phyloP scores from a whole-genome alignment of 176 grass and related monocot species.

The Oryza coarctata region DNA sequence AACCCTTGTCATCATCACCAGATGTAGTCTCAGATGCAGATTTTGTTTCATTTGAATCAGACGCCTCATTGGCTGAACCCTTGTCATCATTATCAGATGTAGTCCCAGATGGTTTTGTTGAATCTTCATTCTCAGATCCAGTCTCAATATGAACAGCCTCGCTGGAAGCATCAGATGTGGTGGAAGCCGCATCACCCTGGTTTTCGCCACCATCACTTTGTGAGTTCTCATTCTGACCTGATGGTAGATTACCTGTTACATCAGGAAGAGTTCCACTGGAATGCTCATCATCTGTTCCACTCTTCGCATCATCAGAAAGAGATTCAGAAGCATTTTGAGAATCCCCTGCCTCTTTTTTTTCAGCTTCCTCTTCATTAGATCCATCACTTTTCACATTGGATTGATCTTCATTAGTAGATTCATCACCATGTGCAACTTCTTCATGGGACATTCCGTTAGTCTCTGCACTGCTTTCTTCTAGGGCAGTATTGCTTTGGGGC shows the following conservation, averaged over 20 bases:
- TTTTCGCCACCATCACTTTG: conserved; percentile 35
- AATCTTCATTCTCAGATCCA: conserved; percentile 40
- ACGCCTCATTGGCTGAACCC: conserved; percentile 9
- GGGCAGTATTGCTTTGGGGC: conserved; percentile 15
- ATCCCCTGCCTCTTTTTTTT: conserved; percentile 35
- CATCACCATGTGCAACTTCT: conserved; percentile 35
- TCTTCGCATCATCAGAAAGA: conserved; percentile 17
- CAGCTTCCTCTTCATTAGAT: conserved; percentile 36
- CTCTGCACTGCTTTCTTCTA: conserved; percentile 41
- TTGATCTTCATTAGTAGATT: conserved; percentile 27
- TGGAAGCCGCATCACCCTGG: conserved; percentile 22
- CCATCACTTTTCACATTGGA: conserved; percentile 19
- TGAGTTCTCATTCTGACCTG: conserved; percentile 30
- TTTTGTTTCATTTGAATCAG: conserved; percentile 1
- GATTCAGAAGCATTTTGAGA: conserved; percentile 22
- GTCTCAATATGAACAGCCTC: conserved; percentile 32
- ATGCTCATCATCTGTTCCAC: conserved; percentile 28
- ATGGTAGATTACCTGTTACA: conserved; percentile 50
- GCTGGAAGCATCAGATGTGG: conserved; percentile 24
- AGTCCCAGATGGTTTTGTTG: conserved; percentile 19
- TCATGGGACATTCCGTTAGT: conserved; percentile 12
- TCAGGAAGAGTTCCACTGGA: conserved; percentile 40
- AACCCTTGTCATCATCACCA: conserved; percentile 31
- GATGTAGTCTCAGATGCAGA: conserved; percentile 28
- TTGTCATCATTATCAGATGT: conserved; percentile 32